phyloP scores from a whole-genome alignment of 2,329 filamentous ascomycete genomes.

The Colletotrichum coccodes region DNA sequence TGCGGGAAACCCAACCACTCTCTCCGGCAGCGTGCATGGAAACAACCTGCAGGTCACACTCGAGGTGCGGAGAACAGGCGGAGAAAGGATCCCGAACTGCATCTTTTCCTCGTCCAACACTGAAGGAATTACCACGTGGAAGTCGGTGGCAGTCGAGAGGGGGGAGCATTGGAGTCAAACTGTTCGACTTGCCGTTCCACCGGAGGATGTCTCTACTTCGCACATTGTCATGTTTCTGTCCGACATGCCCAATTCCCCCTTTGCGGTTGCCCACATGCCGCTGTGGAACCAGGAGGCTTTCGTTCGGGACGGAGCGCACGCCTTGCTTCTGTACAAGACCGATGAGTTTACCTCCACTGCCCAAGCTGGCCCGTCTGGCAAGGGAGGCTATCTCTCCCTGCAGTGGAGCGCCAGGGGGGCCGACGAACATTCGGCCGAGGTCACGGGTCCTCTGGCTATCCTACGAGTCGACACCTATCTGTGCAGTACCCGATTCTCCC shows the following conservation, averaged over 20 bases:
- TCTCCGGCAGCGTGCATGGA: conserved; percentile 70
- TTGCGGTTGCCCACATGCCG: conserved; percentile 92
- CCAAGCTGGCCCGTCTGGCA: conserved; percentile 71
- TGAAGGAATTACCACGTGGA: conserved; percentile 83
- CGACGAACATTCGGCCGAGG: conserved; percentile 75
- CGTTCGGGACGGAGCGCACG: conserved; percentile 84
- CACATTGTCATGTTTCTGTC: conserved; percentile 92
- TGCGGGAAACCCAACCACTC: conserved; percentile 78
- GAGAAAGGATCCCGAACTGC: conserved; percentile 86
- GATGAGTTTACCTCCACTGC: conserved; percentile 87
- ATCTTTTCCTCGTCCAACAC: conserved; percentile 89
- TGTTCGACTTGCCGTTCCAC: conserved; percentile 80
- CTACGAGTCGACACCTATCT: conserved; percentile 85
- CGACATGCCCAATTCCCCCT: conserved; percentile 87
- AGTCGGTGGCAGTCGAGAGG: conserved; percentile 82
- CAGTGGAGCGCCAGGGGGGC: conserved; percentile 80
- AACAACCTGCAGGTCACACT: conserved; percentile 87
- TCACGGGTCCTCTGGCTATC: conserved; percentile 83
- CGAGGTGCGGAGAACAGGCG: conserved; percentile 83
- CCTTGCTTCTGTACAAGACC: conserved; percentile 85
- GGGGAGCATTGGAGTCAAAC: conserved; percentile 91
- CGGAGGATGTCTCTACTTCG: conserved; percentile 81
- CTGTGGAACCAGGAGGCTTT: conserved; percentile 95
- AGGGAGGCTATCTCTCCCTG: conserved; percentile 86
- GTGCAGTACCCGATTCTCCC: conserved; percentile 94